Conservation (phyloP, 805 yeast genomes). For the Candida suzukii region DNA sequence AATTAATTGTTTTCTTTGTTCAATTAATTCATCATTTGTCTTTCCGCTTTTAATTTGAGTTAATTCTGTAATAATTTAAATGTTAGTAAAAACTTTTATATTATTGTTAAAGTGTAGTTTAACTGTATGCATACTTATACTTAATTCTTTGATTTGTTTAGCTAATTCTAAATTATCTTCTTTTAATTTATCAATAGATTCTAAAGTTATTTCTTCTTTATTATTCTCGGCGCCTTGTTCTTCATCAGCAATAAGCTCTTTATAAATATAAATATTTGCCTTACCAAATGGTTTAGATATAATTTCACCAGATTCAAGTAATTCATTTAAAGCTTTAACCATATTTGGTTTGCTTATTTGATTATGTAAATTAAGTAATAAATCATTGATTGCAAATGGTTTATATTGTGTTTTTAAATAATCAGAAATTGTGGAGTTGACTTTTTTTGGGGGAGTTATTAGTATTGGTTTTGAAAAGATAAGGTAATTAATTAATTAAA, state of each 20-base stretch:
- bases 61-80: background rate
- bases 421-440: slow-evolving; percentile 26
- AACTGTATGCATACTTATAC: background rate
- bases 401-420: slow-evolving; percentile 38
- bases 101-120: background rate
- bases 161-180: background rate
- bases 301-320: slow-evolving; percentile 27
- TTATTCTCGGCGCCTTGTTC: background rate
- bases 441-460: slow-evolving; percentile 8
- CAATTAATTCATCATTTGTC: background rate
- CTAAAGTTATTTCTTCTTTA: background rate
- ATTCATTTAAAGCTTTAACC: slow-evolving; percentile 28
- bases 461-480: slow-evolving; percentile 1
- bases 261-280: slow-evolving; percentile 33
- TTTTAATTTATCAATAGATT: background rate
- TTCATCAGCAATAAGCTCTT: slow-evolving; percentile 16
- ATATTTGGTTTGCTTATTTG: slow-evolving; percentile 28
- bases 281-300: slow-evolving; percentile 37
- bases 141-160: background rate
- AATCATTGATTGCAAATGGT: slow-evolving; percentile 42
- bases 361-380: slow-evolving; percentile 37
- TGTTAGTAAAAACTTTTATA: background rate
- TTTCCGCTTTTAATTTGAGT: background rate
- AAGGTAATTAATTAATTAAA: slow-evolving; percentile 1
- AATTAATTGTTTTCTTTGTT: background rate